phyloP scores from a whole-genome alignment of 108 stramenopile species.

The Fragilaria radians region DNA sequence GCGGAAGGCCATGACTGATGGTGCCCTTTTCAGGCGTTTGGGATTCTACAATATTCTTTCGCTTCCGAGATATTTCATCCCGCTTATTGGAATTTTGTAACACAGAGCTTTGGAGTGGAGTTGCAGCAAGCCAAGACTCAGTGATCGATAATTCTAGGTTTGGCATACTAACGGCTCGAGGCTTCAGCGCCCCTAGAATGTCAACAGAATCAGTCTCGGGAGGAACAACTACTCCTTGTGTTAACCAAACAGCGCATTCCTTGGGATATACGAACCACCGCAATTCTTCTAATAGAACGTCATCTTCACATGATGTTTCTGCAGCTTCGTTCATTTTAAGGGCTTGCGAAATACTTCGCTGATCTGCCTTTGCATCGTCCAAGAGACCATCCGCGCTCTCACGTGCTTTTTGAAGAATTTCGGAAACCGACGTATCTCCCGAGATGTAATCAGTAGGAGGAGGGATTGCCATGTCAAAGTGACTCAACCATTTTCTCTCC shows the following conservation, averaged over 20 bases:
- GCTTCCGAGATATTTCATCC: too few relatives aligned
- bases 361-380: slow-evolving; percentile 41
- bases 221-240: slow-evolving; percentile 39
- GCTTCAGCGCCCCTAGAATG: slow-evolving; percentile 41
- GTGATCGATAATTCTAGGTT: background rate
- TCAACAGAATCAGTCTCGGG: slow-evolving; percentile 46
- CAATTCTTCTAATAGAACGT: slow-evolving; percentile 49
- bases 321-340: slow-evolving; percentile 61
- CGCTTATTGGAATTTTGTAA: too few relatives aligned
- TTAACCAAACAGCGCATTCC: slow-evolving; percentile 43
- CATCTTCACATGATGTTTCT: slow-evolving; percentile 18
- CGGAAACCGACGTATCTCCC: background rate
- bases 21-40: too few relatives aligned
- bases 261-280: slow-evolving; percentile 78
- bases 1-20: too few relatives aligned
- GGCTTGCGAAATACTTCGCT: slow-evolving; percentile 56
- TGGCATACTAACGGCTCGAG: slow-evolving; percentile 16
- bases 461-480: slow-evolving; percentile 38
- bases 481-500: slow-evolving; percentile 74
- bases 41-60: too few relatives aligned
- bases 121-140: too few relatives aligned
- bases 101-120: too few relatives aligned
- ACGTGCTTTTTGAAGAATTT: slow-evolving; percentile 37
- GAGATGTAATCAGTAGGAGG: too few relatives aligned
- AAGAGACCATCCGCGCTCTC: slow-evolving; percentile 56